Evolutionary conservation across 2,329 filamentous ascomycete genomes (phyloP), one percentile per base, ranked within the genome.

Genomic region (Stemphylium beticola): DNA sequence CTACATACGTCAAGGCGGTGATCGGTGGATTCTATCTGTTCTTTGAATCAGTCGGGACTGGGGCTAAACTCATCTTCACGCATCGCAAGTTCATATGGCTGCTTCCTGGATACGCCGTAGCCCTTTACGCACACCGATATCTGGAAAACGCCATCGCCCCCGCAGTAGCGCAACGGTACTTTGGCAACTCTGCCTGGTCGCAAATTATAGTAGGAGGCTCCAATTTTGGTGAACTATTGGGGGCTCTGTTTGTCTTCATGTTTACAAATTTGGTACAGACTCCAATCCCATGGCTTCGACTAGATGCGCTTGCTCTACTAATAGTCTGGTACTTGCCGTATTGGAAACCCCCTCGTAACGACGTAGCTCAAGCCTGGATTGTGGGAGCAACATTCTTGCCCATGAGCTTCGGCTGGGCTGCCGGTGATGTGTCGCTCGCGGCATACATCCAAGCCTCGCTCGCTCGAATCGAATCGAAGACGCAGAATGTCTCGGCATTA

Each of bases 381-480:
- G 74, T 78, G 20, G 79, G 75, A 2, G 78, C 75, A 2, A 78
- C 78, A 0, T 79, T 82, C 53, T 67, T 81, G 18, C 80, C 80
- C 1, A 66, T 67, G 18, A 69, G 66, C 44, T 81, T 82, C 45
- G 80, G 80, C 17, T 83, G 80, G 80, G 81, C 81, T 0, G 80
- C 81, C 4, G 80, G 80, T 12, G 80, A 83, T 49, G 79, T 82
- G 12, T 81, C 79, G 4, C 75, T 82, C 0, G 78, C 78, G 1
- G 81, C 81, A 1, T 82, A 82, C 62, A 81, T 82, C 43, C 81
- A 83, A 62, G 79, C 80, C 3, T 77, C 78, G 5, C 73, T 82
- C n/a, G 74, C 78, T 0, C 73, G 79, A 20, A 70, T 78, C 22
- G 80, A 82, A 58, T 71, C 71, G 9, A 70, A 78, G 38, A 75